phyloP scores from a whole-genome alignment of 441 rosid genomes.

The Arabidopsis hybrid region DNA sequence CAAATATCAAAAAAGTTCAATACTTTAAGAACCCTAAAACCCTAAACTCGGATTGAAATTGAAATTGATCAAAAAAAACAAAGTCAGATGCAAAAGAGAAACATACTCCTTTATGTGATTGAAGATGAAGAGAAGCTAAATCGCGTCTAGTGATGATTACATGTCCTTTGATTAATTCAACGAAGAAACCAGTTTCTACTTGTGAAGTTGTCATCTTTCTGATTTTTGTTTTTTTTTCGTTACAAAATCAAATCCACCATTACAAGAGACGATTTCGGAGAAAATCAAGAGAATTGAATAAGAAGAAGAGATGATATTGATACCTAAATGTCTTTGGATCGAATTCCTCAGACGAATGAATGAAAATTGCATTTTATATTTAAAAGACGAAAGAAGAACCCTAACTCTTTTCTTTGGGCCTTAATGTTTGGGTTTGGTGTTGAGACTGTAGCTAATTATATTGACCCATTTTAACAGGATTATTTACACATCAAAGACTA shows the following conservation, averaged over 20 bases:
- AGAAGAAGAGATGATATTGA: not conserved
- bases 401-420: not conserved
- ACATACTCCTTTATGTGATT: not conserved
- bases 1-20: not conserved
- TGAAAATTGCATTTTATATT: not conserved
- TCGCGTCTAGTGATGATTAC: not conserved
- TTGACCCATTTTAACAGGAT: no score
- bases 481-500: no score
- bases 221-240: not conserved
- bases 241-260: not conserved
- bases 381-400: not conserved
- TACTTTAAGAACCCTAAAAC: slow-evolving; percentile 1
- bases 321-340: slow-evolving; percentile 7
- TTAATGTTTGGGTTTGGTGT: not conserved
- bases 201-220: slow-evolving; percentile 7
- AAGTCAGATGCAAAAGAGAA: not conserved
- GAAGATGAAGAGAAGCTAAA: not conserved
- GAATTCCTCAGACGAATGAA: slow-evolving; percentile 4
- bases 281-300: not conserved
- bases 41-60: not conserved
- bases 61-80: not conserved
- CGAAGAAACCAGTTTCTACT: not conserved
- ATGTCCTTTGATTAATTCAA: not conserved
- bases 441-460: not conserved
- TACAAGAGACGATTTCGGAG: not conserved